Base-by-base conservation (phyloP, 306 rosid species). In the Lupinus albus region DNA sequence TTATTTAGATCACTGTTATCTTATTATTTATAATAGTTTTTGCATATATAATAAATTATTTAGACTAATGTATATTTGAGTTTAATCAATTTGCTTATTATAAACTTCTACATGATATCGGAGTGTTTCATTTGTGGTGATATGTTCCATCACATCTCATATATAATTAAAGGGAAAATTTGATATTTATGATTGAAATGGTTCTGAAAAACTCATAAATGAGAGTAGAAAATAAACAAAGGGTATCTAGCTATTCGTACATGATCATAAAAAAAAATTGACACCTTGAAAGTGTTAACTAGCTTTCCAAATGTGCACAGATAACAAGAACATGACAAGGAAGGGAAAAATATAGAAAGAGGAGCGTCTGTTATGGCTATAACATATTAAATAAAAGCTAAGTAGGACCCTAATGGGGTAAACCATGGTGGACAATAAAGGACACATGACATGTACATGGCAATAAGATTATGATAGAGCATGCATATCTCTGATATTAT, bases 351-450 rank as follows among this genome's bases (percentile, higher is more conserved):
- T 8, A 75, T 20, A 30, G 17, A 1, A 38, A 61, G 65, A 46
- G 86, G 81, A 79, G 84, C 82, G 82, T 79, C 12, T 58, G 64
- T 59, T 58, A 42, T 20, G 49, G 55, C 57, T 21, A 73, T 20
- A 20, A 32, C 51, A 36, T 30, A 28, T 21, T 48, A 64, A 74
- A 39, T 36, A 64, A 52, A 73, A 69, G 65, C 4, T 68, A 48
- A 76, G 76, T 63, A 74, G 83, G 72, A 77, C 51, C 61, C 50
- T 58, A 65, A 70, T 75, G 80, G 50, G 59, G 71, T 50, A 75
- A 57, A 28, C 66, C 56, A 57, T 33, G 45, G 76, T 66, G 55
- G 68, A 61, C 57, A 25, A 25, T 4, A 25, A 25, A 25, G 30
- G 30, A 25, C 64, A 66, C 69, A 55, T 67, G 38, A 45, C 69